Evolutionary conservation across 2,329 filamentous ascomycete species (phyloP).

Genomic region (Phaeoacremonium minimum): DNA sequence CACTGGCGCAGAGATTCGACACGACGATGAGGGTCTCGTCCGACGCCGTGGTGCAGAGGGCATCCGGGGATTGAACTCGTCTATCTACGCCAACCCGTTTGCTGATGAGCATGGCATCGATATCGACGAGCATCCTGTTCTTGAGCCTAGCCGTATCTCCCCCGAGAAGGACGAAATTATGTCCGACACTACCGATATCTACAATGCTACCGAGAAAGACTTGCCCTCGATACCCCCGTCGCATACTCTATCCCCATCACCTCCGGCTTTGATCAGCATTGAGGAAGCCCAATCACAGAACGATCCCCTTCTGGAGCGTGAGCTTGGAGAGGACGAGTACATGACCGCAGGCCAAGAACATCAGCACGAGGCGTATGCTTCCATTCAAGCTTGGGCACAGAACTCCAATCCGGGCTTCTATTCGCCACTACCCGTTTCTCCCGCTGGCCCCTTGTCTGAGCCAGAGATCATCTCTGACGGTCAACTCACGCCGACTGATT

Average conservation of each 20-base stretch:
- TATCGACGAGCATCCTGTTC: conserved; percentile 34
- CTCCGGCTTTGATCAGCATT: conserved; percentile 3
- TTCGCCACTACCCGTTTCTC: conserved; percentile 53
- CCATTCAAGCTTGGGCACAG: conserved; percentile 63
- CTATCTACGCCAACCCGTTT: conserved; percentile 55
- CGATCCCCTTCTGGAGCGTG: conserved; percentile 26
- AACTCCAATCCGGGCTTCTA: conserved; percentile 45
- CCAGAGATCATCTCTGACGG: conserved; percentile 48
- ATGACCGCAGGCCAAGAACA: conserved; percentile 47
- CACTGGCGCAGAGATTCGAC: conserved; percentile 42
- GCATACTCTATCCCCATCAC: conserved; percentile 6
- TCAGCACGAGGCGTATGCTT: conserved; percentile 46
- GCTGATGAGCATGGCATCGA: conserved; percentile 52
- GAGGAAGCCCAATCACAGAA: background rate
- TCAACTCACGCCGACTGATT: conserved; percentile 55
- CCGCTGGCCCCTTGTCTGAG: conserved; percentile 44
- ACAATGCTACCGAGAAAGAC: conserved; percentile 48
- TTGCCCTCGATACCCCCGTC: conserved; percentile 15
- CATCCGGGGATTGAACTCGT: conserved; percentile 38
- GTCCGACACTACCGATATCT: conserved; percentile 44
- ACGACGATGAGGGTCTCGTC: conserved; percentile 37
- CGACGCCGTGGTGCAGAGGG: conserved; percentile 44
- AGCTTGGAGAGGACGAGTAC: conserved; percentile 41
- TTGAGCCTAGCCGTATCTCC: conserved; percentile 35
- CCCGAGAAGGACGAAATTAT: conserved; percentile 41